phyloP scores from a whole-genome alignment of 768 basidiomycete species.

The Psilocybe cyanescens region DNA sequence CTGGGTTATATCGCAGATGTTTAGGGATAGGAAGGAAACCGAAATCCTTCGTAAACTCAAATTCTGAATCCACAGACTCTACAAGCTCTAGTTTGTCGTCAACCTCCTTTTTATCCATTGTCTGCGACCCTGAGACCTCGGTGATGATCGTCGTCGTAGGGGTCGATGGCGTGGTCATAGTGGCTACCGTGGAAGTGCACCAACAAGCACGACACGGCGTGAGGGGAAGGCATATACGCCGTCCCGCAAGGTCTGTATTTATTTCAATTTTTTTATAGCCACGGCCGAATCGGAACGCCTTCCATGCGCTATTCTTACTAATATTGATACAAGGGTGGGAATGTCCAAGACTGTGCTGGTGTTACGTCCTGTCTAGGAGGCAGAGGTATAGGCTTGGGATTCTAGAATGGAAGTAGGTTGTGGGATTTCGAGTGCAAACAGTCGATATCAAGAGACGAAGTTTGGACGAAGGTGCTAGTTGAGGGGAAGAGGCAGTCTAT shows the following conservation, averaged over 20 bases:
- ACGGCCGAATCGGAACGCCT: not conserved
- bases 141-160: not conserved
- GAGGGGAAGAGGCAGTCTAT: too few species aligned
- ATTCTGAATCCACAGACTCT: not conserved
- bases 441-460: too few species aligned
- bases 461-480: too few species aligned
- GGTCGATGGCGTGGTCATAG: not conserved
- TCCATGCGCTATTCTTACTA: not conserved
- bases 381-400: too few species aligned
- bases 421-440: too few species aligned
- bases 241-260: not conserved
- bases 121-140: not conserved
- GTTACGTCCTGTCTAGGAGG: too few species aligned
- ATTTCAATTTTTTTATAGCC: not conserved
- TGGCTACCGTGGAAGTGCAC: not conserved
- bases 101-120: not conserved
- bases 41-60: conserved; percentile 43
- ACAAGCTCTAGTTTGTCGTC: not conserved
- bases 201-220: not conserved
- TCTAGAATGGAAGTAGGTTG: too few species aligned
- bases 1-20: conserved; percentile 53
- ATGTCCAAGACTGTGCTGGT: too few species aligned
- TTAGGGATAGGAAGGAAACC: conserved; percentile 67
- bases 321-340: not conserved
- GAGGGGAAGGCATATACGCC: not conserved